Evolutionary conservation across 1,284 basidiomycete genomes (phyloP), one percentile per base, ranked within the genome.

Genomic region (Trichosporon ovoides): DNA sequence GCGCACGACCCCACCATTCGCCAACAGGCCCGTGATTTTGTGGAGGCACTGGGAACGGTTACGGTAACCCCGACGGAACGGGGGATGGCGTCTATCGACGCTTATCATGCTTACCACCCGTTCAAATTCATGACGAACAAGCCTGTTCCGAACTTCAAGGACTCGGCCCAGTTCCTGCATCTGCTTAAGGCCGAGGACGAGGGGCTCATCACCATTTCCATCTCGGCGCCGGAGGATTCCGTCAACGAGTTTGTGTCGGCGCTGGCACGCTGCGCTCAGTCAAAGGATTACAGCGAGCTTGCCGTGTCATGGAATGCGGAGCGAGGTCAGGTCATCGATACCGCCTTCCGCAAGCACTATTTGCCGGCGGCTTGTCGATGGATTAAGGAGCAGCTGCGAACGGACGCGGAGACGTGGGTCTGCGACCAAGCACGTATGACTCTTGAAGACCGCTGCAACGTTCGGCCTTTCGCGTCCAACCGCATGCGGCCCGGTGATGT

Each of bases 91-190:
- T 91, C 94, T 73, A 97, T 98, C 54, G 89, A 94, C 69, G 86
- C 93, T 65, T 84, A 87, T 66, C 89, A 97, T 75, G 84, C 86
- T 0, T 96, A 89, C 77, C 92, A 87, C 91, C 86, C 86, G 67
- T 98, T 98, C 84, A 98, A 98, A 81, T 98, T 97, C 79, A 81
- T 98, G 38, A 80, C 83, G 38, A 82, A 87, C 66, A 98, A 98
- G 74, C 87, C 85, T 11, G 83, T 91, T 33, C 74, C 75, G n/a
- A 82, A 85, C 7, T 86, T 97, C 82, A 71, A 85, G 46, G 82
- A 85, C 36, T 62, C 82, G 0, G 80, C 88, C 9, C 91, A 95
- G 69, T 96, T 95, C 78, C 80, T 98, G 33, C 86, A 92, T 66
- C 96, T 98, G 65, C 83, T 98, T 10, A 83, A 85, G 48, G 96